A percentile compares a stretch with the other conserved stretches of the same genome.
These are phyloP conservation scores for Scorias spongiosa DNA, from an alignment of 2,329 filamentous ascomycete species.

Conservation along the genomic window DNA sequence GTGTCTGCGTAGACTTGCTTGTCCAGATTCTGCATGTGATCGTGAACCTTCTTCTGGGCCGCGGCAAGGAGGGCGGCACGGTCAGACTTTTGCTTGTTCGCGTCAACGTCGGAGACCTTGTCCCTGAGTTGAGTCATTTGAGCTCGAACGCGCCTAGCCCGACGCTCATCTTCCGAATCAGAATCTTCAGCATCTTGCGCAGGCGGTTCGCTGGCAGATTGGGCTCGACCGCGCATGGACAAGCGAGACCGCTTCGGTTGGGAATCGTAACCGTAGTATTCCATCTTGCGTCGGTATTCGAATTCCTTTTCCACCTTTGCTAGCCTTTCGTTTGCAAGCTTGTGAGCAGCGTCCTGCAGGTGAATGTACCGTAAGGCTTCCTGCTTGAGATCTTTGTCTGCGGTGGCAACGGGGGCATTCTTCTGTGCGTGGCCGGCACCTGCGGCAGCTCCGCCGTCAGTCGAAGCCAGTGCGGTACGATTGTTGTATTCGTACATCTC, in stretches of 20 bases:
- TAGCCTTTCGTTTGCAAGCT: constrained; percentile 67
- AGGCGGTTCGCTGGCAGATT: constrained; percentile 6
- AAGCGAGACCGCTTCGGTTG: constrained; percentile 35
- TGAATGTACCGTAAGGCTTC: constrained; percentile 40
- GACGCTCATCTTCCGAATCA: constrained; percentile 47
- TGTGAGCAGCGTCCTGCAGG: constrained; percentile 76
- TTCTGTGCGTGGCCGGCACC: constrained; percentile 16
- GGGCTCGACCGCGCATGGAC: constrained; percentile 24
- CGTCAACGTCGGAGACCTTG: constrained; percentile 52
- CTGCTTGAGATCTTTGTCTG: constrained; percentile 36
- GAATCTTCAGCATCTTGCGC: constrained; percentile 20
- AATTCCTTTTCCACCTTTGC: constrained; percentile 64
- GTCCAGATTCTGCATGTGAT: constrained; percentile 65
- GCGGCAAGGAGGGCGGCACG: constrained; percentile 60
- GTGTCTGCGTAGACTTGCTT: constrained; percentile 63
- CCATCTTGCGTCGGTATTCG: constrained; percentile 46
- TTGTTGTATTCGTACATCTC: constrained; percentile 61
- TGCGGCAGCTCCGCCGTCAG: constrained; percentile 7
- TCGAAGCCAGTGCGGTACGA: constrained; percentile 8
- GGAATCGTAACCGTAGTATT: constrained; percentile 57
- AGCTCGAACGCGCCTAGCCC: constrained; percentile 55
- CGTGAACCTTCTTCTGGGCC: constrained; percentile 75
- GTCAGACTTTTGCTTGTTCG: constrained; percentile 59
- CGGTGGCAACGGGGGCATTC: constrained; percentile 16
- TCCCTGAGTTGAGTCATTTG: constrained; percentile 68